Conservation (phyloP, 2,329 filamentous ascomycete species). For the Paecilomyces sp. region DNA sequence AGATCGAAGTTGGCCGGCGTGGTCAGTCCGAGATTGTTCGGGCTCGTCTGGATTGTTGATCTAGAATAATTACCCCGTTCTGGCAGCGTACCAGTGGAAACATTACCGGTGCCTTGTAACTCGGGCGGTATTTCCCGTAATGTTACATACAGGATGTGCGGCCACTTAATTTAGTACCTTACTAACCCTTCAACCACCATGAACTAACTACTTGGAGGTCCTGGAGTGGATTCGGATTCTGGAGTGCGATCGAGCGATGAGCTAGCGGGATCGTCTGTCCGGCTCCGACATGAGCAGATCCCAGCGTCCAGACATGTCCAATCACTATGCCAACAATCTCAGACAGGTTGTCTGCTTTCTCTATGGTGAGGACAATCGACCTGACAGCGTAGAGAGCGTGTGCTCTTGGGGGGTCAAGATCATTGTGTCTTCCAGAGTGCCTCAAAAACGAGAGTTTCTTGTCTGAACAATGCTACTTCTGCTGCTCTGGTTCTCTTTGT, state of each 20-base stretch:
- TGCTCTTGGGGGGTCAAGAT: neutral
- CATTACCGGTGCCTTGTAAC: neutral
- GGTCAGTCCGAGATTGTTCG: neutral
- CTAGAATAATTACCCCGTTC: neutral
- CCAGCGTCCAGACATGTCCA: neutral
- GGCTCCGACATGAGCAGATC: neutral
- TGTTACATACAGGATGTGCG: neutral
- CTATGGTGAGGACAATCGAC: neutral
- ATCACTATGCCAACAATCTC: neutral
- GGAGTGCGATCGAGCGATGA: neutral
- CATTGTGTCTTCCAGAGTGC: too few relatives aligned
- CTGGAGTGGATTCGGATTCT: neutral
- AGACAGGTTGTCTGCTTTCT: neutral
- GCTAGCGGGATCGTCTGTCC: neutral
- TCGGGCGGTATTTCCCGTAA: neutral
- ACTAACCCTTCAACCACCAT: neutral
- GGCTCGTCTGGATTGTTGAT: neutral
- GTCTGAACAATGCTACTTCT: neutral
- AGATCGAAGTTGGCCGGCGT: neutral
- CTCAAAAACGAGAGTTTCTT: neutral
- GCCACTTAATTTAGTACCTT: neutral
- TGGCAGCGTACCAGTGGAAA: neutral
- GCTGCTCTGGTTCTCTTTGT: neutral
- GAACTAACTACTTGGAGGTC: neutral
- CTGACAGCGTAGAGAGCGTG: neutral